Base-by-base conservation (phyloP, 306 rosid species). In the Acacia crassicarpa region DNA sequence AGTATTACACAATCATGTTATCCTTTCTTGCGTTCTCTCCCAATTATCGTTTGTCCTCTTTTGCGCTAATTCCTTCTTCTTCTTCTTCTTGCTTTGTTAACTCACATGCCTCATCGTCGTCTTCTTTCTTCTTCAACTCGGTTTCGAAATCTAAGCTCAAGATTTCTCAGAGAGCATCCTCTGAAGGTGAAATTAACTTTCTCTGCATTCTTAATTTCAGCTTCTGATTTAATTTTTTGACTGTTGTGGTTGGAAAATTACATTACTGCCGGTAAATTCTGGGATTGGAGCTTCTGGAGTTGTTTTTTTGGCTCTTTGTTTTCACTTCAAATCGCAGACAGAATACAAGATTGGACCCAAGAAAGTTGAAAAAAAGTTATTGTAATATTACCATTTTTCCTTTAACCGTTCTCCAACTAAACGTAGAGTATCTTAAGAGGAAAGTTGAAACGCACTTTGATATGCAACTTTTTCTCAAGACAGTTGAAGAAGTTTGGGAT, bases 101-200 rank as follows among this genome's bases (percentile, higher is more conserved):
- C 61, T 74, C 89, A 33, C 67, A 41, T 11, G 30, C 79, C 62
- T 58, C 90, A 23, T 4, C 66, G 2, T 35, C 83, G 2, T 79
- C 80, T 66, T 85, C 75, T 68, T 79, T 79, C 15, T 82, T 82
- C 45, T 38, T 73, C 7, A 81, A 65, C 51, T 83, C 23, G 74
- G 70, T 66, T 59, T 70, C 53, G 58, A 83, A 82, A 65, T 86
- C 84, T 13, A 91, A 91, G 80, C 87, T 84, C 87, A 84, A 84
- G 7, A 78, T 14, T 78, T 48, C 67, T 35, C 82, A 0, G 0
- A 85, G 78, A 88, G 89, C 89, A 8, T 88, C 95, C 63, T 82
- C 95, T 72, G 86, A 91, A 90, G 95, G 99, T 90, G 10, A 23
- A 66, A 12, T 17, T 59, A 1, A 65, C 63, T 70, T 87, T 73